phyloP scores from a whole-genome alignment of 257 asterid species.

The Osmanthus fragrans region DNA sequence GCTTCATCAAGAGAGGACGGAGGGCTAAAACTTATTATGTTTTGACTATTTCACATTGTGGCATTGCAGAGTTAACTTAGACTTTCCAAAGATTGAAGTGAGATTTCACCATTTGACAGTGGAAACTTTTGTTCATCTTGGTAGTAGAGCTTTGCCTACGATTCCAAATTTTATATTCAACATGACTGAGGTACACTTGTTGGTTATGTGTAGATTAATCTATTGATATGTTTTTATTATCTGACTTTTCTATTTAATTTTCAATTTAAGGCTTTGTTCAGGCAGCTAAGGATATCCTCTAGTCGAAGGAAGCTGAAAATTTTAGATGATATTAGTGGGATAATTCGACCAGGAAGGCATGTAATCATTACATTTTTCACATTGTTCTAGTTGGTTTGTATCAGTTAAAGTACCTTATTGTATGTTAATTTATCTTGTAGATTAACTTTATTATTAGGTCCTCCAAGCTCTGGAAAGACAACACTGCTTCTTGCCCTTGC shows the following conservation, averaged over 20 bases:
- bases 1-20: too few species aligned
- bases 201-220: not conserved
- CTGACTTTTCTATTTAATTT: conserved; percentile 29
- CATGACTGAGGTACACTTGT: conserved; percentile 71
- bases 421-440: conserved; percentile 42
- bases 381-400: conserved; percentile 18
- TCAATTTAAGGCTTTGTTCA: conserved; percentile 58
- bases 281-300: conserved; percentile 62
- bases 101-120: conserved; percentile 74
- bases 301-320: conserved; percentile 68
- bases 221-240: conserved; percentile 4
- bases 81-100: conserved; percentile 91
- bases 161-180: conserved; percentile 81
- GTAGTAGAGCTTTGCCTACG: conserved; percentile 95
- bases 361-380: conserved; percentile 17
- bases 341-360: conserved; percentile 93
- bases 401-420: conserved; percentile 26
- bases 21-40: not conserved
- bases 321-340: conserved; percentile 82
- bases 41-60: conserved; percentile 16
- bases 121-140: conserved; percentile 73
- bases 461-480: conserved; percentile 98
- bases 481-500: conserved; percentile 86
- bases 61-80: conserved; percentile 76
- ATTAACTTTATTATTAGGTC: conserved; percentile 85